Conservation (phyloP, 306 rosid species). For the Pyrus pyrifolia region DNA sequence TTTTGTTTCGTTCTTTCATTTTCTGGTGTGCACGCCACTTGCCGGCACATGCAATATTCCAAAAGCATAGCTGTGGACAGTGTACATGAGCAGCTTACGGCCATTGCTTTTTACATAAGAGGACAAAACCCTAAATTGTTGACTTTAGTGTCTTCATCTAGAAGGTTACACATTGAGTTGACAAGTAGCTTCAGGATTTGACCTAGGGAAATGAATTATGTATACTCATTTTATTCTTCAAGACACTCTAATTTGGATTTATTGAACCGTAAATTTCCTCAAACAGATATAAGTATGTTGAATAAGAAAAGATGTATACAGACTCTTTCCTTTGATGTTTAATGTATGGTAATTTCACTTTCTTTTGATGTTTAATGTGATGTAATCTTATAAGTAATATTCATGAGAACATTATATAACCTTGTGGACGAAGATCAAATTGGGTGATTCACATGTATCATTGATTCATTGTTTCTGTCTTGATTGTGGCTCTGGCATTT, state of each 20-base stretch:
- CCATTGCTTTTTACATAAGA: constrained; percentile 3
- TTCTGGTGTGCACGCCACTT: neutral
- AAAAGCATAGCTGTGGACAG: neutral
- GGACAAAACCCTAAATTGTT: neutral
- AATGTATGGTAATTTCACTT: neutral
- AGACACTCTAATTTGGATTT: neutral
- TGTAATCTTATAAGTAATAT: neutral
- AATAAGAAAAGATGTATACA: neutral
- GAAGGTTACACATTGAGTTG: neutral
- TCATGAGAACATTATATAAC: neutral
- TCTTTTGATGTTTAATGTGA: neutral
- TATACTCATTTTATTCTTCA: no score
- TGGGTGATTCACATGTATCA: neutral
- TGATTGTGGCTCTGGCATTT: neutral
- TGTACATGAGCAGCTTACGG: constrained; percentile 14
- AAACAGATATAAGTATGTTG: no score
- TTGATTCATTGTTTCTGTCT: no score
- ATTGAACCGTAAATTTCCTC: no score
- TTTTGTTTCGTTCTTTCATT: neutral
- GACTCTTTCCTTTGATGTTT: neutral
- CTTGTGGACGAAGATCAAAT: neutral
- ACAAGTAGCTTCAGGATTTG: neutral
- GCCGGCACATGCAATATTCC: neutral
- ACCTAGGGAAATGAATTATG: neutral
- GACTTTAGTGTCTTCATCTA: neutral